These are phyloP conservation scores for Candida hispaniensis DNA, from an alignment of 805 yeast species.

Conservation along the genomic window DNA sequence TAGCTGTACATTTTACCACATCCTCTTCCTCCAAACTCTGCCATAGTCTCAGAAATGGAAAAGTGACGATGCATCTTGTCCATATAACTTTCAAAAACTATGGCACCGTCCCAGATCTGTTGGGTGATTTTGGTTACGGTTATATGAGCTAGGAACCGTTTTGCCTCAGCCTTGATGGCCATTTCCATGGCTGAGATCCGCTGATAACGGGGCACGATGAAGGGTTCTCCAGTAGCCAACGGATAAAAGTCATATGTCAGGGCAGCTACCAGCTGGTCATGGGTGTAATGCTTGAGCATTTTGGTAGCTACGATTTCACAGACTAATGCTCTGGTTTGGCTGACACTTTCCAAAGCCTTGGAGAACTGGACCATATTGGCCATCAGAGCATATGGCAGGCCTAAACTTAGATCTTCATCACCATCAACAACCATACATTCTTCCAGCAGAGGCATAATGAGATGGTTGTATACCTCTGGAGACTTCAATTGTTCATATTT, in stretches of 20 bases:
- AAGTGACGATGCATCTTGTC: slow-evolving; percentile 29
- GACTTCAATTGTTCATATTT: slow-evolving; percentile 42
- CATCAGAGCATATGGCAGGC: slow-evolving; percentile 33
- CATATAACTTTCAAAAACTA: slow-evolving; percentile 33
- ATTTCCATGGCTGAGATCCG: slow-evolving; percentile 40
- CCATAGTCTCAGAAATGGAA: slow-evolving; percentile 16
- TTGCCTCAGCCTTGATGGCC: slow-evolving; percentile 43
- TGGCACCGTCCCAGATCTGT: slow-evolving; percentile 43
- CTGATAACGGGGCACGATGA: slow-evolving; percentile 30
- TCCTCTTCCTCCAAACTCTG: slow-evolving; percentile 28
- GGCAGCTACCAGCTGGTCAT: slow-evolving; percentile 35
- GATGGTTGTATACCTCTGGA: slow-evolving; percentile 39
- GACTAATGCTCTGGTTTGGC: slow-evolving; percentile 38
- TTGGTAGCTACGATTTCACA: slow-evolving; percentile 46
- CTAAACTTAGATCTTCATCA: slow-evolving; percentile 23
- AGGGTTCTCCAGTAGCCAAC: slow-evolving; percentile 30
- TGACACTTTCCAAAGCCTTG: slow-evolving; percentile 27
- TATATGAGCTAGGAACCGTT: slow-evolving; percentile 43
- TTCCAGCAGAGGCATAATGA: slow-evolving; percentile 39
- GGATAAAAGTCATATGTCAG: slow-evolving; percentile 40
- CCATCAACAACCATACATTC: slow-evolving; percentile 23
- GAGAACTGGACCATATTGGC: slow-evolving; percentile 32
- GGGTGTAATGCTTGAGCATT: slow-evolving; percentile 37
- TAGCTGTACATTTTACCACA: slow-evolving; percentile 29
- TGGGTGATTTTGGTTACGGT: slow-evolving; percentile 38